Evolutionary conservation across 805 yeast genomes (phyloP), one percentile per base, ranked within the genome.

Genomic region (Starmerella floris): DNA sequence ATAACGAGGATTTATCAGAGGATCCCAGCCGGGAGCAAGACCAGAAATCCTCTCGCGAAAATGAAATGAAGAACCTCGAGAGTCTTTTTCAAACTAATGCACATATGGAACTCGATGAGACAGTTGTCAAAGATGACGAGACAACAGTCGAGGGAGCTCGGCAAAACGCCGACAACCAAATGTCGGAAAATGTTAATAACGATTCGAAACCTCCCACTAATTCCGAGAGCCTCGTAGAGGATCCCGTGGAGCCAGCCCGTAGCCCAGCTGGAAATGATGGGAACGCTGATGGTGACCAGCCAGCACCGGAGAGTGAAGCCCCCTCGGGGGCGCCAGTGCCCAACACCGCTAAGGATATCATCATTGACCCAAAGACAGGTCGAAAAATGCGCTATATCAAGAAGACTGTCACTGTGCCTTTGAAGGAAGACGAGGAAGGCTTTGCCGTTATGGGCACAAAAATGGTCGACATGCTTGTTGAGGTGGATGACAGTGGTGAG

Each of bases 61-160:
- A 35, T 11, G 37, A 48, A 34, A 25, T 22, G 31, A 33, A 35
- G 19, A 36, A 42, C 13, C 40, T 48, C n/a, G 42, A 30, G n/a
- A 19, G 23, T 11, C 35, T 48, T 2, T 48, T 48, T 26, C 47
- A 44, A 31, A 34, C 30, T 5, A 13, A 20, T 6, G 25, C 39
- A 26, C 13, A 39, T 25, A 11, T 22, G 27, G 20, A 28, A 9
- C 21, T 22, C 21, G 38, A 35, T 21, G 38, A 25, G 20, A 22
- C 17, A 19, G 28, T 5, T 4, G 28, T 4, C 4, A 23, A 34
- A 20, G 33, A 39, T 3, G 33, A 22, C 6, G 43, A 45, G 23
- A 16, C 41, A 16, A 43, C 35, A 19, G 13, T 11, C 20, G 39
- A 39, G n/a, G 39, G 30, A 16, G 30, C n/a, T n/a, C 35, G 5